Evolutionary conservation across 768 basidiomycete genomes (phyloP).

Genomic region (Suillus hirtellus): DNA sequence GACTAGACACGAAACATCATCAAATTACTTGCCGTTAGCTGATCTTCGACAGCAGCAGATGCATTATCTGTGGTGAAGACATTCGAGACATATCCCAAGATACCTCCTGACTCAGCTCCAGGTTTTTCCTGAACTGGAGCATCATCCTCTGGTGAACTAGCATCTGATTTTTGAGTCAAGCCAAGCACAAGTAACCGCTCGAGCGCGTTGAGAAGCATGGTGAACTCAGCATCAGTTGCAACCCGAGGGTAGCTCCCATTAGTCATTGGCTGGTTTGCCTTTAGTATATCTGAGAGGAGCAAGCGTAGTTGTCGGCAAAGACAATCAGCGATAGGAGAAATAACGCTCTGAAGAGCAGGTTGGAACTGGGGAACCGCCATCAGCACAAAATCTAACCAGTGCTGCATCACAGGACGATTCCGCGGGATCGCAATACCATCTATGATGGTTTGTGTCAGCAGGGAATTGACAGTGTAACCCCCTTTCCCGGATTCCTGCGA

Average conservation of each 20-base stretch:
- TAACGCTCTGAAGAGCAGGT: conserved; percentile 60
- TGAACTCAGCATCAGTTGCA: conserved; percentile 78
- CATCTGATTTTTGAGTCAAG: conserved; percentile 57
- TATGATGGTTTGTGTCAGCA: conserved; percentile 74
- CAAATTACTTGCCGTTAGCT: conserved; percentile 49
- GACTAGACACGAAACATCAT: neutral
- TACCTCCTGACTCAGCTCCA: conserved; percentile 56
- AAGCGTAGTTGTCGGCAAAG: conserved; percentile 68
- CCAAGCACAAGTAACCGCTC: conserved; percentile 82
- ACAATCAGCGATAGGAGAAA: conserved; percentile 78
- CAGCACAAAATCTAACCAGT: conserved; percentile 96
- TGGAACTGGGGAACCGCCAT: conserved; percentile 89
- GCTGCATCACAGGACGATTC: conserved; percentile 84
- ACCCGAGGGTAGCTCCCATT: conserved; percentile 45
- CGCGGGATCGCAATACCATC: conserved; percentile 71
- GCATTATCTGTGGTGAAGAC: conserved; percentile 81
- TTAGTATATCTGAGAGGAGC: conserved; percentile 55
- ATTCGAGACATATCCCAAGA: conserved; percentile 88
- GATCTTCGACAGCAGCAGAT: conserved; percentile 49
- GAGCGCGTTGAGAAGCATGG: conserved; percentile 80
- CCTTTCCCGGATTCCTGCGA: conserved; percentile 30
- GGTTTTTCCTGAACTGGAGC: conserved; percentile 49
- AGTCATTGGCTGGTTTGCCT: conserved; percentile 40
- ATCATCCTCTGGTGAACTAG: conserved; percentile 57
- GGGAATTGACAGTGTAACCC: conserved; percentile 60